phyloP scores from a whole-genome alignment of 768 basidiomycete species.

The Sarcodon sp. region DNA sequence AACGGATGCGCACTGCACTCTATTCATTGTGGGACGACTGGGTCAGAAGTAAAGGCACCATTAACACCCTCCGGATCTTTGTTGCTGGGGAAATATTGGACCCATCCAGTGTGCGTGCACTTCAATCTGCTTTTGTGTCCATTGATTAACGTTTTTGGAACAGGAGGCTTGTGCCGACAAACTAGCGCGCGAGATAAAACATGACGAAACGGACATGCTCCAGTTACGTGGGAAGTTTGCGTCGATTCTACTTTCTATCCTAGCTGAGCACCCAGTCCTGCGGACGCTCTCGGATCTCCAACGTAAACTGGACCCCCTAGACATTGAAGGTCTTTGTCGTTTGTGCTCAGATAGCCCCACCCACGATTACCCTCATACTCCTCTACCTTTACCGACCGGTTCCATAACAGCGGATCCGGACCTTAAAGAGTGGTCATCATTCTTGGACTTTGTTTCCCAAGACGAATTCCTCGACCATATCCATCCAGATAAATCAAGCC shows the following conservation, averaged over 20 bases:
- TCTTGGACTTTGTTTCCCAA: constrained; percentile 40
- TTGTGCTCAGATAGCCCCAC: constrained; percentile 9
- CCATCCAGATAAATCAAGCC: constrained; percentile 24
- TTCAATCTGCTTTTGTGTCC: background rate
- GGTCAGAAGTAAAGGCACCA: constrained; percentile 43
- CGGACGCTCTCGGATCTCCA: constrained; percentile 47
- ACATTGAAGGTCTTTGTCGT: constrained; percentile 64
- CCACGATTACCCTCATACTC: background rate
- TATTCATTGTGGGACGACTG: constrained; percentile 61
- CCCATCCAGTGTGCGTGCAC: constrained; percentile 30
- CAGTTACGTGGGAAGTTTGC: constrained; percentile 37
- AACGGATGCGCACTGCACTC: constrained; percentile 56
- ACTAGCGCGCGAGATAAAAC: constrained; percentile 10
- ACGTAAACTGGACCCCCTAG: constrained; percentile 64
- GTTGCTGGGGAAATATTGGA: constrained; percentile 44
- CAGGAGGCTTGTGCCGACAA: constrained; percentile 7
- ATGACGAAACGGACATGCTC: background rate
- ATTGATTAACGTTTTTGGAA: background rate
- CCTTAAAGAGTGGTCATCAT: constrained; percentile 51
- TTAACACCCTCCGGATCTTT: constrained; percentile 82
- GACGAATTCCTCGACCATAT: constrained; percentile 22
- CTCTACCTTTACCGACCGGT: background rate
- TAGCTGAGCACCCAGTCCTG: constrained; percentile 42
- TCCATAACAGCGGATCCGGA: constrained; percentile 29
- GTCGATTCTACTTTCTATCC: constrained; percentile 30